Evolutionary conservation across 139 green algal genomes (phyloP), one percentile per base, ranked within the genome.

Genomic region (Closterium sp.): DNA sequence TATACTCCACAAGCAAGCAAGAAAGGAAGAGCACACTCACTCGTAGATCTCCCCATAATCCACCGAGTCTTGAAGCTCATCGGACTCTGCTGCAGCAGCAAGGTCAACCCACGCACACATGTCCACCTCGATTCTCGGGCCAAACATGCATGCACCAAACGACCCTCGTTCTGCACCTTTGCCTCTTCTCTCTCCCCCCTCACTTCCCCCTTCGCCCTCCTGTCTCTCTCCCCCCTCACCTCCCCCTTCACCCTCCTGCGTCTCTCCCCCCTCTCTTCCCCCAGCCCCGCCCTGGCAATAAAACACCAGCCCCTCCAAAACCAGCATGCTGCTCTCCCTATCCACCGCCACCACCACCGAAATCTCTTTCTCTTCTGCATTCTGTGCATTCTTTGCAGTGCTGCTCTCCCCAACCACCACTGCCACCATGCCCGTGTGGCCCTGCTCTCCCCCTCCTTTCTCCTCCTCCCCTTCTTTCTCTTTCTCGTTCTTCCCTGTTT

Each of bases 31-130:
- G 12, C 38, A 66, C 38, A 69, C 43, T 76, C 55, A 76, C 55
- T 69, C 23, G 83, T 89, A 95, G 38, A 94, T 89, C 43, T 38
- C 30, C n/a, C 91, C 93, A 89, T 95, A 95, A 87, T 95, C 90
- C 3, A 95, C 91, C 25, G 93, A 92, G 86, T 91, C 30, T 5
- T 25, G 8, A 10, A 94, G 21, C n/a, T 91, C 91, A 85, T 95
- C 93, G 33, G 66, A 76, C 55, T 28, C 16, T 3, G 55, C 55
- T 76, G 55, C 55, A 28, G 38, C 55, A 76, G 55, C 55, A 16
- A 76, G 55, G 55, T 76, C 25, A 16, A 76, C 55, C 55, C 55
- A 76, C 55, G 12, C 55, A 76, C 55, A 76, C 55, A 76, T 19
- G 4, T 76, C 55, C 55, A 76, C 55, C 55, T 76, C 55, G 16